Conservation (phyloP, 2,329 filamentous ascomycete species). For the Tolypocladium amazonense region DNA sequence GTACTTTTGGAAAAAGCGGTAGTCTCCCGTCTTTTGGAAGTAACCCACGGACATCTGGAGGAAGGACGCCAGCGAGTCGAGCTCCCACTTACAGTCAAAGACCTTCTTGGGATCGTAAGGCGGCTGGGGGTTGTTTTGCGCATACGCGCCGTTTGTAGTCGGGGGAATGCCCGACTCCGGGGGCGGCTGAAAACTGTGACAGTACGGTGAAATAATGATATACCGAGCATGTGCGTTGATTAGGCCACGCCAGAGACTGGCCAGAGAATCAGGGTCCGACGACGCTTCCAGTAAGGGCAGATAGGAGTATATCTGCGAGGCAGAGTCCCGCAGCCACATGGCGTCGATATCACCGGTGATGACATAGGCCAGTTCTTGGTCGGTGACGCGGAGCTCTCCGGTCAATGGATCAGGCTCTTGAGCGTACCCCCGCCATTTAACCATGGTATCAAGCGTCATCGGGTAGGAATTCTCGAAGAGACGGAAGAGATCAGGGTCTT, state of each 20-base stretch:
- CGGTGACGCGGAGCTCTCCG: neutral
- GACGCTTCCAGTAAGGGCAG: neutral
- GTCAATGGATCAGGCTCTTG: neutral
- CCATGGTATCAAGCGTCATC: neutral
- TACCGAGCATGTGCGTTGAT: neutral
- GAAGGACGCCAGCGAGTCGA: neutral
- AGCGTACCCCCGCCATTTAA: neutral
- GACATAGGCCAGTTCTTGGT: neutral
- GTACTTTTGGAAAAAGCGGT: neutral
- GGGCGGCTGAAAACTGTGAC: neutral
- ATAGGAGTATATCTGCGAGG: neutral
- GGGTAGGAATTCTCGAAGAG: neutral
- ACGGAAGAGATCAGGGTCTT: neutral
- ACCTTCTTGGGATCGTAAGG: neutral
- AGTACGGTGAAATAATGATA: neutral
- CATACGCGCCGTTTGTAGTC: neutral
- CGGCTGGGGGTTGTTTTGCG: neutral
- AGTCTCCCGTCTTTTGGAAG: neutral
- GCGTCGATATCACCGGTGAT: neutral
- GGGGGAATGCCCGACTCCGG: neutral
- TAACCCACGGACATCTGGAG: neutral
- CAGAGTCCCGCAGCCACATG: neutral
- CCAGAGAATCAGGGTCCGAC: neutral
- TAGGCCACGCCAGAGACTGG: neutral
- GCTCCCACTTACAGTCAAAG: neutral